Base-by-base conservation (phyloP, 805 yeast genomes). In the Kodamaea lidongshanica region DNA sequence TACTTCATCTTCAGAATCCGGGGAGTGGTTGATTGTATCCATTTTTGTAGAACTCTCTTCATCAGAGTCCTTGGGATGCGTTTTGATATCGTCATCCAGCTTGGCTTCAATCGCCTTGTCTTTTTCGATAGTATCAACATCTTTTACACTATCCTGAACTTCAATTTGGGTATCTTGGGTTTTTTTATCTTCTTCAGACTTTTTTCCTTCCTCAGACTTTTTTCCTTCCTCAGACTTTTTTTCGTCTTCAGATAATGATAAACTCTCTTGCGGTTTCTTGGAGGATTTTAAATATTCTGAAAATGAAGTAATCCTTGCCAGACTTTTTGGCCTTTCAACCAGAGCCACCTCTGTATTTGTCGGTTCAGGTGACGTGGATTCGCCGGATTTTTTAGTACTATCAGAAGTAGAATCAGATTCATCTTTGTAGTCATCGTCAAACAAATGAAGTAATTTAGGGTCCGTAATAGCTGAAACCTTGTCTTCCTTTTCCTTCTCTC, bases 381-480 rank as follows among this genome's bases (percentile, higher is more conserved):
- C n/a, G n/a, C n/a, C n/a, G n/a, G n/a, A 8, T 6, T 16, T 12
- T 15, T 21, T 16, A 10, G 17, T 29, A 19, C 19, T 11, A 8
- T 21, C 13, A 19, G 12, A 20, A 6, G 12, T 7, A 3, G 12
- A 18, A 7, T 25, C 12, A 12, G 13, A 16, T 11, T 29, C 27
- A 9, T 29, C 32, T 23, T 23, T 23, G 20, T 23, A 30, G 12
- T 35, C 41, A 11, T 42, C 46, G 17, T 38, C 45, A 34, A 43
- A 43, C 17, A 43, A 28, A 25, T 41, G 42, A 16, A 37, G 32
- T 16, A 41, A 29, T 19, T 41, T 43, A 3, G 37, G 32, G 25
- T 39, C 37, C 4, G 37, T 33, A 9, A 30, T 30, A 7, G 29
- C 16, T n/a, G 31, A 25, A 20, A 14, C 13, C 18, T 31, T 25